Evolutionary conservation across 2,329 filamentous ascomycete species (phyloP), one percentile per base, ranked within the genome.

Genomic region (Aspergillus nomiae): DNA sequence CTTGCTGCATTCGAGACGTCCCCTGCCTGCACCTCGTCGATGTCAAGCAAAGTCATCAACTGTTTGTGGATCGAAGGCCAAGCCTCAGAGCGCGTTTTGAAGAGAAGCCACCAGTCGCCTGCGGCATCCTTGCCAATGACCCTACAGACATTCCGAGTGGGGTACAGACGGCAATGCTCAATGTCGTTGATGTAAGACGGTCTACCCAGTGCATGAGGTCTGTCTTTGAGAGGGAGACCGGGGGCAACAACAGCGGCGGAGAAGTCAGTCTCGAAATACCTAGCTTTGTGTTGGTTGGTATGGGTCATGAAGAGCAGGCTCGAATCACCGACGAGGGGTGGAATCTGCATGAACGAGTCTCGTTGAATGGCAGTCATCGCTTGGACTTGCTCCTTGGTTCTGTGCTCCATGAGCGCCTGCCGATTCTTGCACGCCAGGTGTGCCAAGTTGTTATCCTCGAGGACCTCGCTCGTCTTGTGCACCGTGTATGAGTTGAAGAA

Each of bases 231-330:
- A 5, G 58, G 34, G 5, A 38, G 14, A 5, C 57, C 61, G 6
- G 32, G 10, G 67, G 41, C 59, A 38, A 69, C 12, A 45, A 76
- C 45, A 14, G 71, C 67, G 28, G 62, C 48, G 46, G 72, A 71
- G 56, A 83, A 82, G 67, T 83, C 78, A 7, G 71, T 67, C 3
- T 74, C 67, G 46, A 75, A 77, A 28, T 82, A 69, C 38, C 74
- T 69, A 5, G 71, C 77, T 48, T 76, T 76, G 8, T 74, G 70
- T 77, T 78, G 81, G 63, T 83, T 83, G 10, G 73, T 77, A 38
- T 77, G 72, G 2, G 68, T 61, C n/a, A 83, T 60, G 12, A 82
- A 69, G 9, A 74, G 38, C 26, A 70, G 69, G 45, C 71, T 67
- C 0, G 74, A 45, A 14, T 76, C 71, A 4, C 80, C 77, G 41